Conservation (phyloP, 2,329 filamentous ascomycete species). For the Sphaerulina populicola region DNA sequence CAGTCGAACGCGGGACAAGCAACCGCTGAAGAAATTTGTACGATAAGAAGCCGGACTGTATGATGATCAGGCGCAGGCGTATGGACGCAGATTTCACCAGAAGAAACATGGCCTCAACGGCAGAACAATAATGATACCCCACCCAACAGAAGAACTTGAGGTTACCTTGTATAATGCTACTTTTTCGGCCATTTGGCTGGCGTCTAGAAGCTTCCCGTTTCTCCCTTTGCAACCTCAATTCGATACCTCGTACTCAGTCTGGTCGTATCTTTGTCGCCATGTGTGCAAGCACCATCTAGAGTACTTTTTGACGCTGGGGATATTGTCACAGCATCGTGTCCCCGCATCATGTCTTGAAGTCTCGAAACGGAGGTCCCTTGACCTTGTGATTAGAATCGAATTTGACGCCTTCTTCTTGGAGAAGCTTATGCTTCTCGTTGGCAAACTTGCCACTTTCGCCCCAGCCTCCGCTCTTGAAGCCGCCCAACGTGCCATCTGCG, state of each 20-base stretch:
- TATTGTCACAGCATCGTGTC: not conserved
- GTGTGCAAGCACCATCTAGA: too few relatives aligned
- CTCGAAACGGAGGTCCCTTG: conserved; percentile 35
- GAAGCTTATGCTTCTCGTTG: conserved; percentile 36
- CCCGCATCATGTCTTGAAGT: conserved; percentile 17
- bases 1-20: conserved; percentile 6
- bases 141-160: too few relatives aligned
- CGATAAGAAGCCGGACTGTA: not conserved
- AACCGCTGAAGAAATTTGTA: not conserved
- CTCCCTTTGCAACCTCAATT: too few relatives aligned
- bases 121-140: not conserved
- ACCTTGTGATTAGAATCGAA: conserved; percentile 40
- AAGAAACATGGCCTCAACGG: not conserved
- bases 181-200: too few relatives aligned
- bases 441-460: conserved; percentile 39
- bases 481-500: conserved; percentile 38
- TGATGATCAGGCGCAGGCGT: not conserved
- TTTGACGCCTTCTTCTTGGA: conserved; percentile 38
- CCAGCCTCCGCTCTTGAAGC: conserved; percentile 44
- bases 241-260: too few relatives aligned
- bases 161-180: too few relatives aligned
- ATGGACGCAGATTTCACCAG: not conserved
- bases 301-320: not conserved
- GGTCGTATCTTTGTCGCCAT: too few relatives aligned
- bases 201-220: too few relatives aligned